phyloP scores from a whole-genome alignment of 208 protist species.

The Leishmania mexicana region DNA sequence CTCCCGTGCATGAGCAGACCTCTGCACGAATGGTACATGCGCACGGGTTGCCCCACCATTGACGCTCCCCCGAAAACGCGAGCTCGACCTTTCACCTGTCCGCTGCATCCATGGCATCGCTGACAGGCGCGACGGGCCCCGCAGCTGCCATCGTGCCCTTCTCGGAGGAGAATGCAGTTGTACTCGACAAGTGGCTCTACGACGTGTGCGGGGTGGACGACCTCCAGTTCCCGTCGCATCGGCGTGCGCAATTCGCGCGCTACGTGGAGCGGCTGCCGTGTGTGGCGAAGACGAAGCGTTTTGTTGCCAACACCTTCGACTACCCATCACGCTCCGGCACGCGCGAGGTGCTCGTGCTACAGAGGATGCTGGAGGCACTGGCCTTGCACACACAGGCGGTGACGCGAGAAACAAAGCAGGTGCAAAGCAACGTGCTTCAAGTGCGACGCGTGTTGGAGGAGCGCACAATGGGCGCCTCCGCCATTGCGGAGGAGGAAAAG shows the following conservation, averaged over 20 bases:
- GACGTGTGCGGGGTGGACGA: slow-evolving; percentile 59
- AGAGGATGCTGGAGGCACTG: slow-evolving; percentile 43
- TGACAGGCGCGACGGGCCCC: background rate
- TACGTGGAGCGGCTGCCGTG: slow-evolving; percentile 36
- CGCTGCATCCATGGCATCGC: background rate
- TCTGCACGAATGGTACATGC: background rate
- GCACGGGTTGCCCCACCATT: background rate
- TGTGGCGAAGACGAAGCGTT: slow-evolving; percentile 27
- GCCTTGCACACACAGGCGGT: slow-evolving; percentile 23
- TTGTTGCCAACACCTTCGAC: slow-evolving; percentile 47
- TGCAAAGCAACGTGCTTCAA: slow-evolving; percentile 26
- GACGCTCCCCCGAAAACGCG: too few species aligned
- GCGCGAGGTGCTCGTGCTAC: slow-evolving; percentile 56
- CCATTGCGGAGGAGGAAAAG: slow-evolving; percentile 23
- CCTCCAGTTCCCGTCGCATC: slow-evolving; percentile 62
- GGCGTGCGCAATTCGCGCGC: slow-evolving; percentile 37
- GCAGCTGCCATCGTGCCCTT: slow-evolving; percentile 13
- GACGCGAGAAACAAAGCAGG: slow-evolving; percentile 14
- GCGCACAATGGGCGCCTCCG: slow-evolving; percentile 32
- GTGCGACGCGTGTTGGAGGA: slow-evolving; percentile 40
- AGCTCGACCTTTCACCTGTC: background rate
- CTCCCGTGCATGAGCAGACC: background rate
- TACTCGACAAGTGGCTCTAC: slow-evolving; percentile 66
- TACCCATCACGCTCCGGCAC: slow-evolving; percentile 55
- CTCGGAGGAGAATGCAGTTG: slow-evolving; percentile 46